Evolutionary conservation across 257 asterid genomes (phyloP).

Genomic region (Gentiana macrophylla): DNA sequence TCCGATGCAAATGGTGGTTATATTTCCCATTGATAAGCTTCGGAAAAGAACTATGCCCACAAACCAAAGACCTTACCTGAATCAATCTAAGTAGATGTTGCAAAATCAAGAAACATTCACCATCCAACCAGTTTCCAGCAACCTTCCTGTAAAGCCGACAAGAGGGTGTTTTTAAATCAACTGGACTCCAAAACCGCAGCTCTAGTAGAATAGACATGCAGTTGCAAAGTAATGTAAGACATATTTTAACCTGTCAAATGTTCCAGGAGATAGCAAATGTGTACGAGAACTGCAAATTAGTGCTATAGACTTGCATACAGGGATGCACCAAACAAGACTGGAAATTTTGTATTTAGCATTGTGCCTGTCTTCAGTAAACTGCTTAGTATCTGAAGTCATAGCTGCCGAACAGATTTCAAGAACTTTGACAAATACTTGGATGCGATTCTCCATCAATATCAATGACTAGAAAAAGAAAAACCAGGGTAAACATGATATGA

Average conservation of each 20-base stretch:
- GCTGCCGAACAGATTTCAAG: slow-evolving; percentile 59
- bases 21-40: too few species aligned
- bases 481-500: slow-evolving; percentile 13
- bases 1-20: too few species aligned
- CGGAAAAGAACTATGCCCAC: too few species aligned
- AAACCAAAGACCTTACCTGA: slow-evolving; percentile 28
- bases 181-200: slow-evolving; percentile 3
- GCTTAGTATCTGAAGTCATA: slow-evolving; percentile 38
- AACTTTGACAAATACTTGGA: slow-evolving; percentile 49
- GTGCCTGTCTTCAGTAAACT: slow-evolving; percentile 27
- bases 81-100: slow-evolving; percentile 48
- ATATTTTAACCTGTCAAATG: slow-evolving; percentile 46
- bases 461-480: slow-evolving; percentile 40
- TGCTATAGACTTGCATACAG: slow-evolving; percentile 53
- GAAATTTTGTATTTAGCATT: slow-evolving; percentile 29
- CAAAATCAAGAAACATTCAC: slow-evolving; percentile 40
- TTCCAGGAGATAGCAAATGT: slow-evolving; percentile 32
- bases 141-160: slow-evolving; percentile 34
- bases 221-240: slow-evolving; percentile 2
- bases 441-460: slow-evolving; percentile 58
- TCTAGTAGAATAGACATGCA: neutral
- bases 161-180: slow-evolving; percentile 2
- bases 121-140: slow-evolving; percentile 39
- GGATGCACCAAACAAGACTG: slow-evolving; percentile 55
- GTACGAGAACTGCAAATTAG: slow-evolving; percentile 41